A percentile compares a stretch with the other conserved stretches of the same genome.
Conservation (phyloP, 768 basidiomycete genomes). For the Mycena rebaudengoi region DNA sequence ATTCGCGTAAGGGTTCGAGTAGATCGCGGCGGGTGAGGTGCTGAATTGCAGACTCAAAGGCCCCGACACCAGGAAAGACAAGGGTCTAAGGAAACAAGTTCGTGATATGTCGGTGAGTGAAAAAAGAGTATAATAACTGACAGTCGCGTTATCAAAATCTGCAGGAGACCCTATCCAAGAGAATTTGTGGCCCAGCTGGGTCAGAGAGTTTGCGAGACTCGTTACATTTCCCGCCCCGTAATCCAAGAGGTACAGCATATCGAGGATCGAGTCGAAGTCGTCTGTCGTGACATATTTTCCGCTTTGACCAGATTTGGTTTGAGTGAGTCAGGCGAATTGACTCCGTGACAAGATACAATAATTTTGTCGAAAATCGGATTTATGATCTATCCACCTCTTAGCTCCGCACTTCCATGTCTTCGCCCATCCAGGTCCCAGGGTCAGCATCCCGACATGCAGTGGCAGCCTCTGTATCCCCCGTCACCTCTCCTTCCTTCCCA, state of each 20-base stretch:
- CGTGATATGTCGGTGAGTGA: conserved; percentile 8
- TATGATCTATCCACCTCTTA: conserved; percentile 6
- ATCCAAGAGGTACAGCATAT: conserved; percentile 85
- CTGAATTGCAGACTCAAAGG: conserved; percentile 88
- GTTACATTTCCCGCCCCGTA: conserved; percentile 97
- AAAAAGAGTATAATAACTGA: conserved; percentile 54
- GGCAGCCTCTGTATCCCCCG: conserved; percentile 67
- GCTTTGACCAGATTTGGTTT: too few relatives aligned
- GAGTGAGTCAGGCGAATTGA: too few relatives aligned
- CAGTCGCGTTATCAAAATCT: conserved; percentile 90
- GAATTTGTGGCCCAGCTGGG: conserved; percentile 84
- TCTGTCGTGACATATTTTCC: too few relatives aligned
- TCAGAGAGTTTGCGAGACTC: conserved; percentile 92
- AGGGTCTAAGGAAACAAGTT: conserved; percentile 68
- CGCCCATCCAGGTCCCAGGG: conserved; percentile 58
- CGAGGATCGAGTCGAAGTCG: not conserved
- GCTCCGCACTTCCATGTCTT: conserved; percentile 47
- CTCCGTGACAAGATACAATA: not conserved
- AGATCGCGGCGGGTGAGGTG: conserved; percentile 78
- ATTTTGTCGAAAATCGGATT: conserved; percentile 5
- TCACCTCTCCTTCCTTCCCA: conserved; percentile 40
- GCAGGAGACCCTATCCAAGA: conserved; percentile 84
- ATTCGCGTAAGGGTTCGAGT: conserved; percentile 79
- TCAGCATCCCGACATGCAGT: conserved; percentile 40
- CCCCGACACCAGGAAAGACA: conserved; percentile 96